Percentiles rank a stretch among this genome's conserved stretches.
Conservation (phyloP, 805 yeast species). For the Priceomyces fermenticarens region DNA sequence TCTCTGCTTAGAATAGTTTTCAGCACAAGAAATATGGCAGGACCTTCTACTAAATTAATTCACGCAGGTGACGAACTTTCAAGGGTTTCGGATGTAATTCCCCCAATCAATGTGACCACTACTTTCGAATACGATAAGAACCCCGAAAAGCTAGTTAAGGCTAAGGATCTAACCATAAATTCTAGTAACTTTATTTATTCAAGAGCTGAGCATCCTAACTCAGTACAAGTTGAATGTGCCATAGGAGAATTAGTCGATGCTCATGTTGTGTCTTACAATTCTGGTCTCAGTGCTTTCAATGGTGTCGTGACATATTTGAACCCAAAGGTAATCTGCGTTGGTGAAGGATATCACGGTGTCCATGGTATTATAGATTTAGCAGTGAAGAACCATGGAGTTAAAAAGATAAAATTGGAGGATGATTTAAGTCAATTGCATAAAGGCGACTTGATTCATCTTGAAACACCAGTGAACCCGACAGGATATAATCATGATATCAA, state of each 20-base stretch:
- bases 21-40: conserved; percentile 29
- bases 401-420: conserved; percentile 42
- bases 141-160: conserved; percentile 53
- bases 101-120: conserved; percentile 81
- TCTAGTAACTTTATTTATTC: conserved; percentile 47
- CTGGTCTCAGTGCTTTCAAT: conserved; percentile 79
- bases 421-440: conserved; percentile 45
- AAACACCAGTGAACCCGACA: conserved; percentile 85
- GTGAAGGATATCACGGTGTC: conserved; percentile 83
- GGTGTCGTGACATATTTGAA: conserved; percentile 68
- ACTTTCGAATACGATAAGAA: conserved; percentile 67
- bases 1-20: no score
- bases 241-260: conserved; percentile 60
- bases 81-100: conserved; percentile 64
- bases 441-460: conserved; percentile 82
- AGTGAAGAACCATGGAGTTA: conserved; percentile 56
- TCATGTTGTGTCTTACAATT: conserved; percentile 65
- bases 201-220: conserved; percentile 71
- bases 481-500: conserved; percentile 65
- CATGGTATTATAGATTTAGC: conserved; percentile 66
- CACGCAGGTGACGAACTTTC: conserved; percentile 68
- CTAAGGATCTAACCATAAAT: conserved; percentile 18
- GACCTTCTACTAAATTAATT: conserved; percentile 53
- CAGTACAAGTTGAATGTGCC: conserved; percentile 63
- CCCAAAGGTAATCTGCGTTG: conserved; percentile 74